Base-by-base conservation (phyloP, 1,284 basidiomycete species). In the Meripilus lineatus region DNA sequence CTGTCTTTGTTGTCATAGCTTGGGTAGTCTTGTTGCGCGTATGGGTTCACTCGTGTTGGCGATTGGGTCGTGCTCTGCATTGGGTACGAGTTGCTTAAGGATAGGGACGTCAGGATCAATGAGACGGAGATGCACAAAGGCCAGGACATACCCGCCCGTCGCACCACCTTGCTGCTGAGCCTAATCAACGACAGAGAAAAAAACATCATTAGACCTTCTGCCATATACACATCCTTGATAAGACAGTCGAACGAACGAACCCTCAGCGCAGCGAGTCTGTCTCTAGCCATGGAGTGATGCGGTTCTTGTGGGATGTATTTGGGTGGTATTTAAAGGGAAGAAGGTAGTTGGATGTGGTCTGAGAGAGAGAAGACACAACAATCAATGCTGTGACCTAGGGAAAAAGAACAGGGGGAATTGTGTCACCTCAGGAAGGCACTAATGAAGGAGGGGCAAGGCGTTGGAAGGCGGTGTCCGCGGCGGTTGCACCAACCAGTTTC, bases 201-300 rank as follows among this genome's bases (percentile, higher is more conserved):
- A n/a, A n/a, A n/a, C n/a, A n/a, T n/a, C n/a, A n/a, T n/a, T n/a
- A n/a, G n/a, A n/a, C n/a, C n/a, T n/a, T n/a, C n/a, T n/a, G n/a
- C n/a, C n/a, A n/a, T n/a, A n/a, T n/a, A n/a, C n/a, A n/a, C n/a
- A n/a, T n/a, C n/a, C n/a, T n/a, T n/a, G n/a, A n/a, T n/a, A n/a
- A n/a, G n/a, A n/a, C n/a, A n/a, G n/a, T n/a, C n/a, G n/a, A n/a
- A n/a, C n/a, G n/a, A n/a, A 65, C 71, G 53, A 52, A 88, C 88
- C 68, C 86, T 81, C 77, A 88, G 77, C 50, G 84, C 86, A 59
- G 87, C 84, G 54, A 90, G 75, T 75, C 87, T 81, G 69, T 89
- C 86, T 74, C 82, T 77, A 50, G 83, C 81, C 84, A 89, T 89
- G 55, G 49, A 65, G 50, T 65, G 47, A 51, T 41, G 52, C 47